Conservation (phyloP, 441 rosid genomes). For the Pelargonium fulgidum region DNA sequence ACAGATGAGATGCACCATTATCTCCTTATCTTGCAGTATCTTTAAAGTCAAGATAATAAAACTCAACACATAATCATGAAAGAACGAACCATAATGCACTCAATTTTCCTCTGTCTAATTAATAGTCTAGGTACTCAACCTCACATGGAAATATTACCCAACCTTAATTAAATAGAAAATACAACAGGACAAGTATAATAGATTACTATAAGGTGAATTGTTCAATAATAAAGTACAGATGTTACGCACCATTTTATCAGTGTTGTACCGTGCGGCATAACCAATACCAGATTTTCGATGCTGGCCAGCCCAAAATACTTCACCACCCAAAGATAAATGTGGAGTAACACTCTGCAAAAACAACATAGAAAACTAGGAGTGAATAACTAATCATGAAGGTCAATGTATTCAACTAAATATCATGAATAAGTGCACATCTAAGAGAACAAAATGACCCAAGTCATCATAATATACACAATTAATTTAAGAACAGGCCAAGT, state of each 20-base stretch:
- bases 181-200: neutral
- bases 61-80: neutral
- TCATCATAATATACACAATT: neutral
- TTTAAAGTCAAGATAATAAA: neutral
- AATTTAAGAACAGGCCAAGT: neutral
- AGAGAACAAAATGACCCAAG: neutral
- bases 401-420: neutral
- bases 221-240: neutral
- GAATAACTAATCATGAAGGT: neutral
- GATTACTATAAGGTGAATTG: neutral
- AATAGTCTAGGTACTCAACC: neutral
- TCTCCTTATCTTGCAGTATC: neutral
- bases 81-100: neutral
- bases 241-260: conserved; percentile 70
- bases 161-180: neutral
- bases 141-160: neutral
- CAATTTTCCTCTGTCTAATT: neutral
- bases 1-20: neutral
- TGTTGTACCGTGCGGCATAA: conserved; percentile 87
- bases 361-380: conserved; percentile 1
- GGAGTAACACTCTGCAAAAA: conserved; percentile 65
- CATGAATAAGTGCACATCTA: no score
- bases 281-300: conserved; percentile 93
- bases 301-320: conserved; percentile 93
- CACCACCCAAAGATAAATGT: conserved; percentile 74